Evolutionary conservation across 1,139 yeast species (phyloP), one percentile per base, ranked within the genome.

Genomic region (Arxiozyma bovina): DNA sequence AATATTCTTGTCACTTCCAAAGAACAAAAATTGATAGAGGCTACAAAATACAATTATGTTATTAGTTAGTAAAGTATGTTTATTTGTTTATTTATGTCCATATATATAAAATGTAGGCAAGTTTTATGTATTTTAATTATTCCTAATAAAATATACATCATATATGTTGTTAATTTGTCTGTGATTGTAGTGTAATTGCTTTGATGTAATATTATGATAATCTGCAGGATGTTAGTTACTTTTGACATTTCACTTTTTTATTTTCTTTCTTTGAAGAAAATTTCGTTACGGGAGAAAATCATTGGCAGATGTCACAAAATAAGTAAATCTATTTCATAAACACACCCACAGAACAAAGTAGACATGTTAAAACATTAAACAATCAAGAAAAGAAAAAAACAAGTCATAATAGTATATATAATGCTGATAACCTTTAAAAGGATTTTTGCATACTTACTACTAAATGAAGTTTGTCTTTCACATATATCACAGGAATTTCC

Each of bases 71-170:
- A 18, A 34, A 21, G 30, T 23, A 27, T 42, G 27, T 38, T 46
- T 43, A 2, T 42, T 45, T 42, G n/a, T 50, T 51, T 42, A 25
- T 42, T 42, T 49, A 34, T 34, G n/a, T 15, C 17, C 6, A 34
- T 34, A 34, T 30, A 49, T 42, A 38, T 49, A 49, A 30, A 25
- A 54, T 53, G 50, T 53, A 53, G 53, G 54, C 51, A 58, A 51
- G 56, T 58, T 59, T 53, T 55, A 54, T 58, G 61, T 57, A 60
- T 54, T 57, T 56, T 60, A 57, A 56, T 56, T 59, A 55, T 54
- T 48, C 50, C 45, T 41, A 44, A 46, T 50, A 49, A 40, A 48
- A 46, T 48, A 51, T 48, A 51, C 54, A 45, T 52, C 50, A 38
- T 27, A 42, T 45, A 46, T 50, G 44, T 50, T 21, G 43, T 40